Conservation (phyloP, 2,329 filamentous ascomycete species). For the Penicillium sp. region DNA sequence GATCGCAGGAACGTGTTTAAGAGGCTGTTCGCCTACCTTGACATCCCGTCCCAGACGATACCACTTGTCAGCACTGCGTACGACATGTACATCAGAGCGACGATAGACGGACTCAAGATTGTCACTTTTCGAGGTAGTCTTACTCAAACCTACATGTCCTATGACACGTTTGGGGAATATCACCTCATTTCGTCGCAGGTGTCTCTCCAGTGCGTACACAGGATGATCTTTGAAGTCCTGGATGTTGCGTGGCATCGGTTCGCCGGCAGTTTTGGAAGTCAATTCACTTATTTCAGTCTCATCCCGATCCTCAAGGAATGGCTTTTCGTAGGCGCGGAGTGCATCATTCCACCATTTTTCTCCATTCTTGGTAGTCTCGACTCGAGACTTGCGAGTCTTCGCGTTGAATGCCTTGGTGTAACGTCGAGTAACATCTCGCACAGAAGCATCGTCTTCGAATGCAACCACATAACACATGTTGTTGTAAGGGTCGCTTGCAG, state of each 20-base stretch:
- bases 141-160: slow-evolving; percentile 69
- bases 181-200: slow-evolving; percentile 81
- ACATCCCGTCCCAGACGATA: slow-evolving; percentile 83
- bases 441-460: slow-evolving; percentile 77
- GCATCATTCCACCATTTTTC: slow-evolving; percentile 58
- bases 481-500: slow-evolving; percentile 74
- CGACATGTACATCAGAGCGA: slow-evolving; percentile 75
- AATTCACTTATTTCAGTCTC: slow-evolving; percentile 82
- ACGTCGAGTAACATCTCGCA: slow-evolving; percentile 80
- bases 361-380: slow-evolving; percentile 67
- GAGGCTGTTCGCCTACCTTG: slow-evolving; percentile 74
- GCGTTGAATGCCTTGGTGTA: slow-evolving; percentile 89
- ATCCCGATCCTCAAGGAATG: slow-evolving; percentile 65
- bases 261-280: slow-evolving; percentile 67
- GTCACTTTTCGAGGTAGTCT: slow-evolving; percentile 46
- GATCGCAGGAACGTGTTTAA: slow-evolving; percentile 68
- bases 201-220: slow-evolving; percentile 78
- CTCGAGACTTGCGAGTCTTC: slow-evolving; percentile 79
- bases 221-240: slow-evolving; percentile 88
- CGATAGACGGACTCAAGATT: slow-evolving; percentile 78
- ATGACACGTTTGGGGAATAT: slow-evolving; percentile 71
- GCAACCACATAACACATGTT: slow-evolving; percentile 80
- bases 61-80: slow-evolving; percentile 84
- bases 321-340: slow-evolving; percentile 45
- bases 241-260: slow-evolving; percentile 84